A percentile compares a stretch with the other conserved stretches of the same genome.
Evolutionary conservation across 1,284 basidiomycete species (phyloP).

Genomic region (Volvariella volvacea): DNA sequence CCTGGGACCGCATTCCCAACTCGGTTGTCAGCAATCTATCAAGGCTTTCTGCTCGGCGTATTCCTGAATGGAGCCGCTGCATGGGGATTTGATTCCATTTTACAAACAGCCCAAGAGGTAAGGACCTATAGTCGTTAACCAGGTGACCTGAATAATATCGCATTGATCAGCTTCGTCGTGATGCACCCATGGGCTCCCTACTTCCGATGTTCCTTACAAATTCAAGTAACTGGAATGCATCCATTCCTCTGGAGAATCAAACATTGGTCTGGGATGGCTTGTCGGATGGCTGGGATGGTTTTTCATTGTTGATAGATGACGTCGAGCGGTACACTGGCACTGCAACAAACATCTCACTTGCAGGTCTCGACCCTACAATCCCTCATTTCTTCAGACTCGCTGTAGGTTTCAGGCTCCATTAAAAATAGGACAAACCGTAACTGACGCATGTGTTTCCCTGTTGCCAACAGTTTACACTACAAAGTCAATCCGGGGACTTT

Average conservation of each 20-base stretch:
- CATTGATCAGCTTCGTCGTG: conserved; percentile 54
- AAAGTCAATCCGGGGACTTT: conserved; percentile 65
- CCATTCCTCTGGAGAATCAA: conserved; percentile 48
- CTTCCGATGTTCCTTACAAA: conserved; percentile 73
- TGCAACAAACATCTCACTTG: conserved; percentile 63
- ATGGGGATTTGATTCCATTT: conserved; percentile 74
- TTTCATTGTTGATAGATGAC: conserved; percentile 78
- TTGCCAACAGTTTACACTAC: conserved; percentile 42
- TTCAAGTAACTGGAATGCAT: conserved; percentile 54
- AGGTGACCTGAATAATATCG: conserved; percentile 4
- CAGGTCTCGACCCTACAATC: conserved; percentile 49
- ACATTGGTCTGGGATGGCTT: conserved; percentile 59
- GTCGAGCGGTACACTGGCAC: conserved; percentile 70
- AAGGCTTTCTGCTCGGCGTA: conserved; percentile 78
- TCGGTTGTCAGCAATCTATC: conserved; percentile 69
- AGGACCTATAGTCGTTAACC: conserved; percentile 16
- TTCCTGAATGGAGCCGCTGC: conserved; percentile 75
- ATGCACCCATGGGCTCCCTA: conserved; percentile 64
- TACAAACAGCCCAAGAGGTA: conserved; percentile 73
- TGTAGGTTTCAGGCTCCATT: conserved; percentile 37
- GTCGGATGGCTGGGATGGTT: conserved; percentile 67
- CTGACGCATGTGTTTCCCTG: neutral
- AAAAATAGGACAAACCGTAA: neutral
- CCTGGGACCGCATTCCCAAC: conserved; percentile 81
- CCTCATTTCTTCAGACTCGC: conserved; percentile 83